Percentiles rank a stretch among this genome's conserved stretches.
These are phyloP conservation scores for Nymphaea thermarum DNA, from an alignment of 164 flowering plant species.

Conservation along the genomic window DNA sequence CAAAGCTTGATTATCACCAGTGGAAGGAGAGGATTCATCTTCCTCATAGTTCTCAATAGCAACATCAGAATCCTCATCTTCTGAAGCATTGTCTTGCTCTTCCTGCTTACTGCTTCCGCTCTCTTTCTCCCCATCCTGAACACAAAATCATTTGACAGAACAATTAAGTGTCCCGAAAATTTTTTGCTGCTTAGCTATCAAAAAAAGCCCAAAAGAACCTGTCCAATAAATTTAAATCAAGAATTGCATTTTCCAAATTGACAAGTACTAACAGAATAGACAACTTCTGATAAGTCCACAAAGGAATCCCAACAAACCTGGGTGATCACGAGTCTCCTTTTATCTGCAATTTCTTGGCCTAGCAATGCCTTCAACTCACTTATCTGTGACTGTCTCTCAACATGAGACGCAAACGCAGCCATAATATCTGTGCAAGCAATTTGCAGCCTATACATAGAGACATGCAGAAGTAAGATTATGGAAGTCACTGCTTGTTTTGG, in stretches of 20 bases:
- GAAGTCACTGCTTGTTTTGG: background rate
- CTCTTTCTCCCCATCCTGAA: background rate
- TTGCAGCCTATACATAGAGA: conserved; percentile 34
- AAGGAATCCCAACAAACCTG: conserved; percentile 26
- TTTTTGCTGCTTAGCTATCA: background rate
- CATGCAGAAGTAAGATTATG: background rate
- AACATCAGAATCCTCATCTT: background rate
- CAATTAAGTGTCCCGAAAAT: background rate
- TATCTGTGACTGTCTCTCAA: conserved; percentile 21
- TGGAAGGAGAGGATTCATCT: background rate
- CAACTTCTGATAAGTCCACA: background rate
- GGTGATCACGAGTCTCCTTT: conserved; percentile 10
- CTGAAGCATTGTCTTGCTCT: background rate
- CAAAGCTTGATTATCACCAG: conserved; percentile 26
- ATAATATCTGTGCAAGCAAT: conserved; percentile 52
- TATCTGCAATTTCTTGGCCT: conserved; percentile 38
- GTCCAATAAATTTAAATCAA: background rate
- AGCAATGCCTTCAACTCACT: conserved; percentile 24
- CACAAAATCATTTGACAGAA: background rate
- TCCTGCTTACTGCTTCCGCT: background rate
- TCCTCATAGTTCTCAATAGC: conserved; percentile 1
- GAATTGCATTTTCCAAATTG: too few relatives aligned
- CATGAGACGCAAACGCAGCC: conserved; percentile 41
- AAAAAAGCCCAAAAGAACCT: background rate
- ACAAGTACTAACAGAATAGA: too few relatives aligned